Conservation (phyloP, 768 basidiomycete genomes). For the Zangia roseola region DNA sequence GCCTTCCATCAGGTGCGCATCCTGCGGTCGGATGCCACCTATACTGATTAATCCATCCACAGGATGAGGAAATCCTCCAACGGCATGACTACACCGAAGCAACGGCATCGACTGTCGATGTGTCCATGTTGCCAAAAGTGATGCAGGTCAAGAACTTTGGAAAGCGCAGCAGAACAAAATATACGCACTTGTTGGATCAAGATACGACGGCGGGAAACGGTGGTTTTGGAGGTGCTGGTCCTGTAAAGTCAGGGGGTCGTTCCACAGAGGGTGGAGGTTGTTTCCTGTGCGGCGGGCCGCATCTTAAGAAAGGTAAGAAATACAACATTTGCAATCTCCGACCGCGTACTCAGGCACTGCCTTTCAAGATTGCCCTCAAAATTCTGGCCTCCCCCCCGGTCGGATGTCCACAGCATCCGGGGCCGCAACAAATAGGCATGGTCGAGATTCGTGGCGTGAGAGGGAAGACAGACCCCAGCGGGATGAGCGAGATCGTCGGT, state of each 20-base stretch:
- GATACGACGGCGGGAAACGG: slow-evolving; percentile 72
- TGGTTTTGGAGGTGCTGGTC: slow-evolving; percentile 62
- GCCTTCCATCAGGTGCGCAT: slow-evolving; percentile 89
- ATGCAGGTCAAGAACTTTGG: slow-evolving; percentile 98
- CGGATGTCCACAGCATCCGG: slow-evolving; percentile 29
- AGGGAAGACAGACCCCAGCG: slow-evolving; percentile 18
- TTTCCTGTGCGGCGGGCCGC: slow-evolving; percentile 92
- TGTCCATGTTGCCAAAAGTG: slow-evolving; percentile 85
- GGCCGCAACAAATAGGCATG: slow-evolving; percentile 31
- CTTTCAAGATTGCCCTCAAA: slow-evolving; percentile 50
- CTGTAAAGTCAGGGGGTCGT: slow-evolving; percentile 56
- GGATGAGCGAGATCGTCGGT: slow-evolving; percentile 23
- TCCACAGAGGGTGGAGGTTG: slow-evolving; percentile 67
- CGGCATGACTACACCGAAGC: slow-evolving; percentile 87
- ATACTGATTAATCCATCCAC: slow-evolving; percentile 21
- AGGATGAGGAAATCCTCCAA: slow-evolving; percentile 88
- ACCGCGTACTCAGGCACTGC: slow-evolving; percentile 7
- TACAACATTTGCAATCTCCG: neutral
- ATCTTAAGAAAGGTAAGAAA: slow-evolving; percentile 84
- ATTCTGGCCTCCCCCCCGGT: slow-evolving; percentile 37
- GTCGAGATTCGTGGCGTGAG: slow-evolving; percentile 38
- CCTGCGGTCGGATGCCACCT: slow-evolving; percentile 1
- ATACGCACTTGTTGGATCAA: slow-evolving; percentile 93
- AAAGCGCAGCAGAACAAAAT: slow-evolving; percentile 90
- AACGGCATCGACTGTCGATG: slow-evolving; percentile 84